Base-by-base conservation (phyloP, 768 basidiomycete species). In the Fomitopsis serialis region DNA sequence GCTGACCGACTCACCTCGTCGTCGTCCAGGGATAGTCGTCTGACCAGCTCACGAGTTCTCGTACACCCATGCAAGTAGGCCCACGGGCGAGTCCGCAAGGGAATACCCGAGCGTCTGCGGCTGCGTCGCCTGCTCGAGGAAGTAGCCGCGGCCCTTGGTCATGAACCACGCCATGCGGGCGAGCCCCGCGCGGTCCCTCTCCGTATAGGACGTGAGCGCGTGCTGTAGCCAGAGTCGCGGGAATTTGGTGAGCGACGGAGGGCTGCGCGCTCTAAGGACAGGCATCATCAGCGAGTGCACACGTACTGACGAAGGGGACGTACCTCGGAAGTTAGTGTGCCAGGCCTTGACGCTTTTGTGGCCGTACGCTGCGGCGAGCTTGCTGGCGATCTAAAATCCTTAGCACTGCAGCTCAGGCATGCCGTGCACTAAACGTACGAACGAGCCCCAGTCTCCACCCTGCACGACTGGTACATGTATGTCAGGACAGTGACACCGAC, bases 71-170 rank as follows among this genome's bases (percentile, higher is more conserved):
- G 65, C 66, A 2, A 70, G 57, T n/a, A 70, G 45, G 0, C 77
- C 81, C 11, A 71, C 70, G 8, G 82, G 82, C 23, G 80, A 81
- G 56, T 84, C 82, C 2, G 78, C 66, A 3, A 84, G 66, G n/a
- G 69, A 61, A 54, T 83, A 82, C 1, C 78, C 81, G 17, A 70
- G 19, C 10, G 68, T 68, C 43, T 68, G 66, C 1, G 68, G 67
- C 43, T 61, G 52, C 2, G 66, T 68, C 9, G 59, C 27, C 54
- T 79, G 79, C 45, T 69, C 57, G 9, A 47, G 12, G 46, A 62
- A 66, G 58, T 80, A 80, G 6, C 76, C 79, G 0, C 40, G 40
- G 4, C 72, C 72, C 15, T 65, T 59, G 1, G 52, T 58, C 11
- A 54, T 24, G 57, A 69, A 74, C 63, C 62, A 67, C 35, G 56